phyloP scores from a whole-genome alignment of 371 early-diverging fungal species.

The Dinochytrium kinnereticum region DNA sequence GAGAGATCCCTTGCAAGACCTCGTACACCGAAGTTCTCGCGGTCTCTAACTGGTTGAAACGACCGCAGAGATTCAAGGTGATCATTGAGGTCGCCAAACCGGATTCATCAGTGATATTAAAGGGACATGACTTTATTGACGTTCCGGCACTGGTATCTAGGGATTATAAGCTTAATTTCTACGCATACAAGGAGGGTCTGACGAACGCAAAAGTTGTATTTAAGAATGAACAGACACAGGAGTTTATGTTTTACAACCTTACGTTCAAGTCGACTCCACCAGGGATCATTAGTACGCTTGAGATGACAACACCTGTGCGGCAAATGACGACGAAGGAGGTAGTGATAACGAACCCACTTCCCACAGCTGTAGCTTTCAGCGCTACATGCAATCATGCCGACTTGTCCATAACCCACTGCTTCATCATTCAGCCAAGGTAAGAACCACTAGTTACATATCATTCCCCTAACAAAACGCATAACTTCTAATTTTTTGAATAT shows the following conservation, averaged over 20 bases:
- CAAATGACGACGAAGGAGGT: constrained; percentile 44
- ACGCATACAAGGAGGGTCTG: constrained; percentile 59
- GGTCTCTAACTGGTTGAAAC: constrained; percentile 58
- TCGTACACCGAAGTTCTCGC: constrained; percentile 50
- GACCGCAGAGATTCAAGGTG: constrained; percentile 54
- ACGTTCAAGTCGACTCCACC: constrained; percentile 57
- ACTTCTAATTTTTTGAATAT: constrained; percentile 4
- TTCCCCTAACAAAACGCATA: neutral
- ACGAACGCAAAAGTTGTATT: constrained; percentile 54
- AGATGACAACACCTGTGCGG: constrained; percentile 51
- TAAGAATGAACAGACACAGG: constrained; percentile 60
- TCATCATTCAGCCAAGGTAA: constrained; percentile 54
- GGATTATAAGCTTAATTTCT: constrained; percentile 59
- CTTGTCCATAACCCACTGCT: constrained; percentile 46
- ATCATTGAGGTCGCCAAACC: constrained; percentile 52
- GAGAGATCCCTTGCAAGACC: constrained; percentile 61
- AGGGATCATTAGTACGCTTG: constrained; percentile 51
- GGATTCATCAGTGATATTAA: constrained; percentile 55
- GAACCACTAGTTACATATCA: neutral
- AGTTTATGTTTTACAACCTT: constrained; percentile 53
- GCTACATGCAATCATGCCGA: constrained; percentile 52
- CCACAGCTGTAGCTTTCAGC: constrained; percentile 47
- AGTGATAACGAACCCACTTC: constrained; percentile 52
- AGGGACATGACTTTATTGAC: constrained; percentile 60
- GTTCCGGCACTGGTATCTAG: constrained; percentile 49